A percentile compares a stretch with the other conserved stretches of the same genome.
Conservation (phyloP, 164 flowering plant genomes). For the Vitis riparia region DNA sequence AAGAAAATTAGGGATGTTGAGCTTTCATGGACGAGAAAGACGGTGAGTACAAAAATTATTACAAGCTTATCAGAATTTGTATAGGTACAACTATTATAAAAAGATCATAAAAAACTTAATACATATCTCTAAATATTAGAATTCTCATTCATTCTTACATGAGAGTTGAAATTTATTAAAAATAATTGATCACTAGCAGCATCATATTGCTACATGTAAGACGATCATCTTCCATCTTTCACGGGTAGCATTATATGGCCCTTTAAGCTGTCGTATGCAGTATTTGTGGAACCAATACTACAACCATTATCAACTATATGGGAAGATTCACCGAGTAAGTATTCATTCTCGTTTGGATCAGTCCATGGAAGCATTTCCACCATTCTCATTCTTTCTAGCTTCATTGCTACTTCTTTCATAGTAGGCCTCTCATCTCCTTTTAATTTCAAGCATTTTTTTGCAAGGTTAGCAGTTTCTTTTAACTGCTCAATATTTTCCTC, state of each 20-base stretch:
- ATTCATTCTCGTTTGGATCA: background rate
- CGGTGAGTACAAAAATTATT: no score
- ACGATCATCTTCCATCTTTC: background rate
- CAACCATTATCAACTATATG: background rate
- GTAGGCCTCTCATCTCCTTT: conserved; percentile 22
- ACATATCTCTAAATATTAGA: no score
- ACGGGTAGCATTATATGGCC: background rate
- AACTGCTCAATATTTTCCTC: conserved; percentile 9
- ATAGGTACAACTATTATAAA: no score
- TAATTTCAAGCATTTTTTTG: conserved; percentile 13
- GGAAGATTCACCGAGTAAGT: no score
- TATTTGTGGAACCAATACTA: background rate
- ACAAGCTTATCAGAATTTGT: no score
- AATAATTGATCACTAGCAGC: no score
- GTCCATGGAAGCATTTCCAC: background rate
- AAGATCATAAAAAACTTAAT: no score
- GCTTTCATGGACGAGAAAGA: no score
- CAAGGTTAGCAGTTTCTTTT: conserved; percentile 13
- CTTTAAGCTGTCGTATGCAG: background rate
- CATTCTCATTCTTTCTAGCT: conserved; percentile 12
- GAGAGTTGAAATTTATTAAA: no score
- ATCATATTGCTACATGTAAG: no score
- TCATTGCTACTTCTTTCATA: conserved; percentile 27
- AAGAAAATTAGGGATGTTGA: no score
- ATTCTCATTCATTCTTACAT: no score